These are phyloP conservation scores for Dendrobium nobile DNA, from an alignment of 106 monocot genomes.

Conservation along the genomic window DNA sequence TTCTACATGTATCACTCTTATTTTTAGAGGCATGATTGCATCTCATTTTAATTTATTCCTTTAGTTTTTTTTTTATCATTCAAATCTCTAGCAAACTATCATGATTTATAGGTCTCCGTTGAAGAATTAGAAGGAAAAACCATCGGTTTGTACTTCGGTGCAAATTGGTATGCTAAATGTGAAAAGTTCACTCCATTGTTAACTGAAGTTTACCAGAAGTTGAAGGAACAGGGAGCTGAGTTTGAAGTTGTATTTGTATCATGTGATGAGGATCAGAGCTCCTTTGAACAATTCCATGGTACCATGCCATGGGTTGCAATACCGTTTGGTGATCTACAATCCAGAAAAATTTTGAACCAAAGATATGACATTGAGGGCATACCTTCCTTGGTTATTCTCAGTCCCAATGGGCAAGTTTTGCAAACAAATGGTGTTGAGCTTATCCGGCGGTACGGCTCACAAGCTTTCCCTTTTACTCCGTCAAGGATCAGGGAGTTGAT, in stretches of 20 bases:
- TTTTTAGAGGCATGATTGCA: too few relatives aligned
- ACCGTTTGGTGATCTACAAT: slow-evolving; percentile 29
- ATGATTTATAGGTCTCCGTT: slow-evolving; percentile 25
- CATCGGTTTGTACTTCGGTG: slow-evolving; percentile 46
- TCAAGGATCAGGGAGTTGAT: slow-evolving; percentile 33
- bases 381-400: slow-evolving; percentile 38
- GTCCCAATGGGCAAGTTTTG: slow-evolving; percentile 20
- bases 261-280: slow-evolving; percentile 39
- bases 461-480: slow-evolving; percentile 34
- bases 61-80: not conserved
- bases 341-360: slow-evolving; percentile 27
- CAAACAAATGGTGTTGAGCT: slow-evolving; percentile 30
- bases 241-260: slow-evolving; percentile 50
- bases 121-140: slow-evolving; percentile 31
- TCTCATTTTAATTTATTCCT: not conserved
- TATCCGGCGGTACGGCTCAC: slow-evolving; percentile 20
- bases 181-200: slow-evolving; percentile 42
- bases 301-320: slow-evolving; percentile 54
- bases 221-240: slow-evolving; percentile 25
- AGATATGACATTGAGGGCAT: slow-evolving; percentile 45
- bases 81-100: too few relatives aligned
- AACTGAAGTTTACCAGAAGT: slow-evolving; percentile 23
- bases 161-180: slow-evolving; percentile 44
- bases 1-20: too few relatives aligned
- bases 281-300: slow-evolving; percentile 40